These are phyloP conservation scores for Nicotiana tomentosiformis DNA, from an alignment of 257 asterid genomes.

Conservation along the genomic window DNA sequence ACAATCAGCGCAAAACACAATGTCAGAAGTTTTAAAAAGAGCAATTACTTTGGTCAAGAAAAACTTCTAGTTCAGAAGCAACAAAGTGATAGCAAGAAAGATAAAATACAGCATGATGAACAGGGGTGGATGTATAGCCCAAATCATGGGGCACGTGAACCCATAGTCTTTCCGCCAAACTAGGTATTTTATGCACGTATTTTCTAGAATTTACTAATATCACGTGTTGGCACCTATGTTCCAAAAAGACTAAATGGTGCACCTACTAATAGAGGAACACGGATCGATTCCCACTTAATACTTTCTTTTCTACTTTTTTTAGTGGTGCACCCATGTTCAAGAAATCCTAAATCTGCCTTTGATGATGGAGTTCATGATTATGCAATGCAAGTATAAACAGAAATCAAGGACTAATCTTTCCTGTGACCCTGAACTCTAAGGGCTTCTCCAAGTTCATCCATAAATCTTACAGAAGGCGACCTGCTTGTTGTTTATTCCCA, in stretches of 20 bases:
- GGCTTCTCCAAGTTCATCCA: background rate
- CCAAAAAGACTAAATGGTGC: too few species aligned
- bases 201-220: too few species aligned
- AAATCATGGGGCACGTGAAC: too few species aligned
- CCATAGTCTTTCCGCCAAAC: too few species aligned
- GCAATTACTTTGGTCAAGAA: background rate
- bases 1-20: conserved; percentile 4
- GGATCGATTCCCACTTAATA: too few species aligned
- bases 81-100: background rate
- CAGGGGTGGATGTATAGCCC: background rate
- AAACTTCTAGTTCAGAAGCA: background rate
- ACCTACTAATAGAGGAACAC: too few species aligned
- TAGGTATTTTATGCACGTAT: too few species aligned
- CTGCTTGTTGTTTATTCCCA: background rate
- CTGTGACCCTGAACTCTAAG: background rate
- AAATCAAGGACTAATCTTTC: background rate
- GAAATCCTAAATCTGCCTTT: too few species aligned
- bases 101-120: background rate
- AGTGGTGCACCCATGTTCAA: too few species aligned
- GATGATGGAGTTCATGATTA: background rate
- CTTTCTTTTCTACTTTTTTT: too few species aligned
- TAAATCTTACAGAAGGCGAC: background rate
- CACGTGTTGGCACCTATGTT: too few species aligned
- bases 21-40: conserved; percentile 2
- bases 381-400: background rate